Evolutionary conservation across 2,329 filamentous ascomycete genomes (phyloP).

Genomic region (Xylogone sp.): DNA sequence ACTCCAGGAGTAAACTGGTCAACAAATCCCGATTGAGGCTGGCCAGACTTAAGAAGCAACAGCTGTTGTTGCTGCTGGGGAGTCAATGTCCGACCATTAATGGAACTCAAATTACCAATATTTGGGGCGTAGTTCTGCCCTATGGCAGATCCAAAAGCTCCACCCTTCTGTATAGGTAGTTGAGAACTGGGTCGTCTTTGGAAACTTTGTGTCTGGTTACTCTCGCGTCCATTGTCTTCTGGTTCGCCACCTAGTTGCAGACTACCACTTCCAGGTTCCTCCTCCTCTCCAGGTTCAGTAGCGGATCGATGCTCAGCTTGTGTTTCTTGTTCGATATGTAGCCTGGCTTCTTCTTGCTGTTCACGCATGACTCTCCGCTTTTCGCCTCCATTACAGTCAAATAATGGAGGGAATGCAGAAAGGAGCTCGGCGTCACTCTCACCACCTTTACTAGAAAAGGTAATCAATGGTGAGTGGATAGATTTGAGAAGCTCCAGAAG

Average conservation of each 20-base stretch:
- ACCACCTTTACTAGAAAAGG: constrained; percentile 43
- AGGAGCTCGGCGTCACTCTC: constrained; percentile 29
- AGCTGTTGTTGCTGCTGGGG: constrained; percentile 75
- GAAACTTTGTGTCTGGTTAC: constrained; percentile 36
- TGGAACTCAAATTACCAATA: constrained; percentile 50
- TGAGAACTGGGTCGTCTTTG: constrained; percentile 66
- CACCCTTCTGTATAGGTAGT: constrained; percentile 69
- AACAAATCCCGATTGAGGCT: constrained; percentile 40
- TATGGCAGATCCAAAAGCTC: constrained; percentile 51
- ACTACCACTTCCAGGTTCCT: constrained; percentile 76
- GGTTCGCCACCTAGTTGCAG: constrained; percentile 89
- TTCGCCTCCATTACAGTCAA: constrained; percentile 77
- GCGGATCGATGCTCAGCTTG: constrained; percentile 47
- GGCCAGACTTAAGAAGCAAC: constrained; percentile 47
- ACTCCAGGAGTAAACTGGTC: constrained; percentile 59
- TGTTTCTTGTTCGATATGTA: constrained; percentile 48
- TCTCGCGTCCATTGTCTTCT: constrained; percentile 62
- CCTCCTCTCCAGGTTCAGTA: constrained; percentile 55
- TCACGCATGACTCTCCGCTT: constrained; percentile 76
- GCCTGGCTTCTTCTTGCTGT: constrained; percentile 58
- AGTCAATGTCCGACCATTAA: constrained; percentile 70
- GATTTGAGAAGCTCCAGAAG: constrained; percentile 40
- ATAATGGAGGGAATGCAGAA: constrained; percentile 68
- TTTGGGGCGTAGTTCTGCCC: constrained; percentile 44
- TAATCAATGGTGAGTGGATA: constrained; percentile 44